Conservation (phyloP, 2,329 filamentous ascomycete genomes). For the Colletotrichum abscissum region DNA sequence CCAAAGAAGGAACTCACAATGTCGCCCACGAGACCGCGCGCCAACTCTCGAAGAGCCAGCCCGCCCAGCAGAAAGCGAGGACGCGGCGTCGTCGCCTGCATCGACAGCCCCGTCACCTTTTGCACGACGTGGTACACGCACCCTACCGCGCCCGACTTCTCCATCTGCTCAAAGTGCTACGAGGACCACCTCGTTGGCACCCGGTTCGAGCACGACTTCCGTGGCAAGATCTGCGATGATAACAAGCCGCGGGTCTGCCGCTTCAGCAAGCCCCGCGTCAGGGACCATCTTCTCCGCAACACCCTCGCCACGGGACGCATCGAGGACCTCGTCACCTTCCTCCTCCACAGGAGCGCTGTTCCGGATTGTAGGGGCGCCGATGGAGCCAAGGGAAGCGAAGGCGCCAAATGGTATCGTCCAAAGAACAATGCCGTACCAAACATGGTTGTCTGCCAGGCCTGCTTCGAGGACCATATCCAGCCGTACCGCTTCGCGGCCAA, state of each 20-base stretch:
- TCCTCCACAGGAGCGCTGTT: slow-evolving; percentile 41
- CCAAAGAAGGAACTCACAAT: neutral
- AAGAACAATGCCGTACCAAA: slow-evolving; percentile 42
- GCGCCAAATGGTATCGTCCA: slow-evolving; percentile 47
- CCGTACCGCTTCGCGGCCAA: slow-evolving; percentile 43
- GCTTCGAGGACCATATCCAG: slow-evolving; percentile 47
- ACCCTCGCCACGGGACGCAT: slow-evolving; percentile 44
- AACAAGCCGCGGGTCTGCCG: slow-evolving; percentile 45
- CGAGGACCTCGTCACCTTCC: slow-evolving; percentile 42
- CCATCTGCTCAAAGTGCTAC: slow-evolving; percentile 52
- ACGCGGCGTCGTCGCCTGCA: slow-evolving; percentile 41
- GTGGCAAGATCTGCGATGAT: slow-evolving; percentile 37
- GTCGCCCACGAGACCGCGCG: slow-evolving; percentile 17
- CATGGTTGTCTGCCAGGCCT: slow-evolving; percentile 52
- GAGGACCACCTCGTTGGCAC: slow-evolving; percentile 48
- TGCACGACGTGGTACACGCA: slow-evolving; percentile 52
- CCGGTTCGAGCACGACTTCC: slow-evolving; percentile 43
- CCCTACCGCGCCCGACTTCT: slow-evolving; percentile 43
- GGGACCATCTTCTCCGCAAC: slow-evolving; percentile 44
- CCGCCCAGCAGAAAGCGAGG: slow-evolving; percentile 22
- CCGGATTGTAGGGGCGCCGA: slow-evolving; percentile 44
- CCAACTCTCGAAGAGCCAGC: slow-evolving; percentile 27
- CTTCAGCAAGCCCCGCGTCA: slow-evolving; percentile 47
- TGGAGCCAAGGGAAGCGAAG: slow-evolving; percentile 38
- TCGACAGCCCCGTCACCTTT: slow-evolving; percentile 41